Conservation (phyloP, 2,329 filamentous ascomycete genomes). For the Trichoderma pleuroti region DNA sequence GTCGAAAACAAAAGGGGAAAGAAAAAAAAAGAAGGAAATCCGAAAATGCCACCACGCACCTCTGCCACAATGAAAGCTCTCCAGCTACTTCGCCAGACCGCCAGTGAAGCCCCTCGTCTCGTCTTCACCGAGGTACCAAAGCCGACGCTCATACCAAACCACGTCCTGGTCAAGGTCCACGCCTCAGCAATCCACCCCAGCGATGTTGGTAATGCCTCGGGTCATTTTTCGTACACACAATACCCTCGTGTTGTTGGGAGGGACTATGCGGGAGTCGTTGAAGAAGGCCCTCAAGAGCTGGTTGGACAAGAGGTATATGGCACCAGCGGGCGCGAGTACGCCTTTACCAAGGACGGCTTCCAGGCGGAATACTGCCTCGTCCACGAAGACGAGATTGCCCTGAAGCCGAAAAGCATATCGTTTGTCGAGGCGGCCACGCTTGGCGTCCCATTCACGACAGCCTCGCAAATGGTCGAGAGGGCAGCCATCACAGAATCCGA, state of each 20-base stretch:
- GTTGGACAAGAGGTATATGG: slow-evolving; percentile 17
- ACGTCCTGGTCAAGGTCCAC: slow-evolving; percentile 16
- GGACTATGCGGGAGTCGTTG: slow-evolving; percentile 18
- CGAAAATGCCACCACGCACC: not conserved
- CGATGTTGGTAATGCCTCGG: slow-evolving; percentile 15
- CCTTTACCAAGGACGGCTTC: slow-evolving; percentile 19
- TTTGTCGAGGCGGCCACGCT: slow-evolving; percentile 16
- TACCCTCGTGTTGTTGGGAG: slow-evolving; percentile 16
- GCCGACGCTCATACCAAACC: slow-evolving; percentile 16
- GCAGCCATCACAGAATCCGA: slow-evolving; percentile 5
- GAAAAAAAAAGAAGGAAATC: not conserved
- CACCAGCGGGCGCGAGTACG: slow-evolving; percentile 16
- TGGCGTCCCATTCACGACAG: slow-evolving; percentile 19
- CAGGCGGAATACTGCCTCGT: slow-evolving; percentile 18
- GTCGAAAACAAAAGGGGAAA: not conserved
- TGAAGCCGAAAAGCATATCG: slow-evolving; percentile 16
- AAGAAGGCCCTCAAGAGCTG: slow-evolving; percentile 15
- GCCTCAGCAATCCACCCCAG: slow-evolving; percentile 19
- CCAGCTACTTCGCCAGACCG: not conserved
- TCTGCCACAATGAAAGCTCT: slow-evolving; percentile 13
- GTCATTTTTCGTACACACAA: slow-evolving; percentile 9
- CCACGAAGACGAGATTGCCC: slow-evolving; percentile 2
- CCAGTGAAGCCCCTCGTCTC: not conserved
- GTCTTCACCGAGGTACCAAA: slow-evolving; percentile 8
- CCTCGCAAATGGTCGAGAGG: slow-evolving; percentile 16